A percentile compares a stretch with the other conserved stretches of the same genome.
Conservation (phyloP, 2,329 filamentous ascomycete species). For the Colletotrichum somersetense region DNA sequence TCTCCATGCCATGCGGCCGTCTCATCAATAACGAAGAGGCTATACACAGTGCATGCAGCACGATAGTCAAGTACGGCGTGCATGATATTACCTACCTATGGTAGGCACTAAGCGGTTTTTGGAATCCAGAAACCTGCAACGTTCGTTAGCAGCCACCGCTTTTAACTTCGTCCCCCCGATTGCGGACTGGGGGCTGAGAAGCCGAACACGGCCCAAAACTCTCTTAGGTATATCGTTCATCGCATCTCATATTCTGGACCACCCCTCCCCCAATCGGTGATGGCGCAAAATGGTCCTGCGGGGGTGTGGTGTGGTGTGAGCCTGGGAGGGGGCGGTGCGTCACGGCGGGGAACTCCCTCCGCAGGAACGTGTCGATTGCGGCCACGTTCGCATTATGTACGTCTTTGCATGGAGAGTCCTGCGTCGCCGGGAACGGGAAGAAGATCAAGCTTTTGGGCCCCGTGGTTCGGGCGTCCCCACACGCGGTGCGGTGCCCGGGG, state of each 20-base stretch:
- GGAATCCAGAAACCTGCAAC: background rate
- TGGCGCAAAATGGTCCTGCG: background rate
- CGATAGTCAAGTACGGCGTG: too few species aligned
- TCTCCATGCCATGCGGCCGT: background rate
- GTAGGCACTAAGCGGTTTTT: background rate
- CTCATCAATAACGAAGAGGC: too few species aligned
- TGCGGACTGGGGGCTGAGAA: background rate
- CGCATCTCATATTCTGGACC: slow-evolving; percentile 3
- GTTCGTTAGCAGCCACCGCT: background rate
- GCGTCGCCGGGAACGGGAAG: background rate
- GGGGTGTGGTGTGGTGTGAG: too few species aligned
- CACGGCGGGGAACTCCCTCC: background rate
- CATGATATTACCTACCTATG: background rate
- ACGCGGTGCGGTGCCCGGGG: background rate
- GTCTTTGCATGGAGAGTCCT: slow-evolving; percentile 13
- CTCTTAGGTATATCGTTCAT: background rate
- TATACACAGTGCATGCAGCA: background rate
- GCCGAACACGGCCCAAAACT: background rate
- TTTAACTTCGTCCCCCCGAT: too few species aligned
- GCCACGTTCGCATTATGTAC: background rate
- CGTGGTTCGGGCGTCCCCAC: slow-evolving; percentile 13
- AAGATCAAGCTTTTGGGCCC: slow-evolving; percentile 13
- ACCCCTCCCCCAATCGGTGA: too few species aligned
- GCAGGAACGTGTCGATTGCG: background rate
- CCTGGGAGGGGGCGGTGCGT: background rate